Conservation (phyloP, 306 rosid genomes). For the Inga oerstediana region DNA sequence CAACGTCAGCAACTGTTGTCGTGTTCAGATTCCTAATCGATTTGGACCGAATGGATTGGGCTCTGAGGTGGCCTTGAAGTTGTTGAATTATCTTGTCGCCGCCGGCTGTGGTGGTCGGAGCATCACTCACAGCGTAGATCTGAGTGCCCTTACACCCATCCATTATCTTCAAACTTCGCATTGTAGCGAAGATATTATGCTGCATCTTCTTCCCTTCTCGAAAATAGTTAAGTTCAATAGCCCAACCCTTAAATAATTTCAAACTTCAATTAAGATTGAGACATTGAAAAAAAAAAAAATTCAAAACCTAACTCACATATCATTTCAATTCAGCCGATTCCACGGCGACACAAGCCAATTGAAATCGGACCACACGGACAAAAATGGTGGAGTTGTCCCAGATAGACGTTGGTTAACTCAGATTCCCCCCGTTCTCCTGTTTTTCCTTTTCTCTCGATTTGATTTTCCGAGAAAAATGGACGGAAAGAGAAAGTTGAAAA, state of each 20-base stretch:
- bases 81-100: slow-evolving; percentile 65
- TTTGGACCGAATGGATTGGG: slow-evolving; percentile 52
- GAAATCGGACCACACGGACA: background rate
- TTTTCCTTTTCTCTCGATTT: background rate
- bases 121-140: slow-evolving; percentile 52
- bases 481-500: slow-evolving; percentile 24
- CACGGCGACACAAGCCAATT: background rate
- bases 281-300: background rate
- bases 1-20: slow-evolving; percentile 22
- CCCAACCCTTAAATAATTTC: background rate
- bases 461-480: slow-evolving; percentile 34
- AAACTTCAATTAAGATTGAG: slow-evolving; percentile 1
- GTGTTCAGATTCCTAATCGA: slow-evolving; percentile 35
- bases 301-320: background rate
- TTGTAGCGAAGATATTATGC: slow-evolving; percentile 64
- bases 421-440: background rate
- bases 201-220: slow-evolving; percentile 56
- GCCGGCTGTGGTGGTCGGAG: slow-evolving; percentile 22
- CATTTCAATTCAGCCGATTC: background rate
- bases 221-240: background rate
- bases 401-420: slow-evolving; percentile 17
- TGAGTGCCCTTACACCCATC: slow-evolving; percentile 86
- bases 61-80: slow-evolving; percentile 54
- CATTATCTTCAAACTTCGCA: slow-evolving; percentile 83
- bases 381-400: background rate